These are phyloP conservation scores for Monosporascus sp. DNA, from an alignment of 2,329 filamentous ascomycete species.

Conservation along the genomic window DNA sequence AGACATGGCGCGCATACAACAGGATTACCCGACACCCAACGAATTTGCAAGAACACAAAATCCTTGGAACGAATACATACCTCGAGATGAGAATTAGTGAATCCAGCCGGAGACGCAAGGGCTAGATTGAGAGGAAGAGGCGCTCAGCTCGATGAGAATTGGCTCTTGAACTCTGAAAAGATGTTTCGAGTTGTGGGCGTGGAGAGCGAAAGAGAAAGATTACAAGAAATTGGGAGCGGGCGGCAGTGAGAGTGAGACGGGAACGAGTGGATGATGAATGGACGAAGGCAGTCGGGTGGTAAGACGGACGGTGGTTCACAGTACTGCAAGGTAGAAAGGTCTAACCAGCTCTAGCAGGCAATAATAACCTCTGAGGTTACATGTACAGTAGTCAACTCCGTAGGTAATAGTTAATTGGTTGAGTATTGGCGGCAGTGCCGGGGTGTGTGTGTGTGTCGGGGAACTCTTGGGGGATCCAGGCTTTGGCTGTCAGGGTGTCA, in stretches of 20 bases:
- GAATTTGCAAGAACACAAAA: no score
- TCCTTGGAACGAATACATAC: not conserved
- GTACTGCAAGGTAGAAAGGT: no score
- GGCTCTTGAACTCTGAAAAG: not conserved
- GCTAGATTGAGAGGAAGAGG: not conserved
- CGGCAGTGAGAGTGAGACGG: not conserved
- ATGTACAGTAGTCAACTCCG: no score
- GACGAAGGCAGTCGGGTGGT: not conserved
- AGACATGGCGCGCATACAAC: no score
- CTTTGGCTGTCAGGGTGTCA: no score
- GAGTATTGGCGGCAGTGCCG: no score
- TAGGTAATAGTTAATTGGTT: no score
- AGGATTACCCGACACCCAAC: no score
- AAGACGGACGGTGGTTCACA: not conserved
- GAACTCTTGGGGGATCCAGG: no score
- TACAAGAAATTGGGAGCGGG: not conserved
- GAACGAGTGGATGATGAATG: not conserved
- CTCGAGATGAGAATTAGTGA: not conserved
- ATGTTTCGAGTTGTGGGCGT: not conserved
- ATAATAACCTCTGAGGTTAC: no score
- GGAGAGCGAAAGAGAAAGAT: not conserved
- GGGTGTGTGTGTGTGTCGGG: no score
- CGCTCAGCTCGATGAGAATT: not conserved
- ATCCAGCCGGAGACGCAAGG: not conserved
- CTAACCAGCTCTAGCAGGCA: no score